Conservation (phyloP, 2,329 filamentous ascomycete genomes). For the Didymellaceae sp. region DNA sequence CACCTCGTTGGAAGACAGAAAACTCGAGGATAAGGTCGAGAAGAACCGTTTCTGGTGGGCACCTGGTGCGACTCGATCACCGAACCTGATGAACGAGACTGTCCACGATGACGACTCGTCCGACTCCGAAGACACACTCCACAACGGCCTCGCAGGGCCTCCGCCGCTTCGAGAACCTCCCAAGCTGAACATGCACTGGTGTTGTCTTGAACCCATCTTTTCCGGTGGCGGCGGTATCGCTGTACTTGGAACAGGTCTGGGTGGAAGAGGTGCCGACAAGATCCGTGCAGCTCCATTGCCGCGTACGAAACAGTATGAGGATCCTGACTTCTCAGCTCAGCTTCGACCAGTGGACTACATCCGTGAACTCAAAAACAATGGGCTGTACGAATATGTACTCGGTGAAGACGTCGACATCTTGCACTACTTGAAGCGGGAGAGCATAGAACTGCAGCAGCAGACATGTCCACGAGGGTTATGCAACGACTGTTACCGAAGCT, state of each 20-base stretch:
- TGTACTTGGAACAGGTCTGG: conserved; percentile 56
- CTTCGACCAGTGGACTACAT: conserved; percentile 55
- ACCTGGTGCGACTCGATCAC: conserved; percentile 60
- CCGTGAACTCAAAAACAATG: conserved; percentile 50
- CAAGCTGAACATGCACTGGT: conserved; percentile 64
- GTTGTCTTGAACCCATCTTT: conserved; percentile 65
- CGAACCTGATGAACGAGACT: conserved; percentile 65
- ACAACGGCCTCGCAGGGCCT: conserved; percentile 45
- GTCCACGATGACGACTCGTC: conserved; percentile 47
- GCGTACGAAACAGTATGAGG: conserved; percentile 61
- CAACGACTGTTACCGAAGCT: conserved; percentile 63
- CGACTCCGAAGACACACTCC: conserved; percentile 47
- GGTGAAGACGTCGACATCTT: conserved; percentile 50
- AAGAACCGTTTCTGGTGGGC: conserved; percentile 65
- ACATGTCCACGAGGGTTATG: conserved; percentile 63
- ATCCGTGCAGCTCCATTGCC: conserved; percentile 64
- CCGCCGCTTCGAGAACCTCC: conserved; percentile 51
- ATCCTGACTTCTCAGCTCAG: conserved; percentile 60
- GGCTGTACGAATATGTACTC: conserved; percentile 51
- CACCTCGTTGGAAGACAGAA: conserved; percentile 31
- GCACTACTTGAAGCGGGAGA: conserved; percentile 49
- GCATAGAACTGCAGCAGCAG: conserved; percentile 51
- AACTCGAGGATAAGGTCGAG: conserved; percentile 27
- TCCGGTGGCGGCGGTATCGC: conserved; percentile 66
- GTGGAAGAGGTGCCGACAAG: conserved; percentile 60